Conservation (phyloP, 2,329 filamentous ascomycete species). For the Colletotrichum gigasporum region DNA sequence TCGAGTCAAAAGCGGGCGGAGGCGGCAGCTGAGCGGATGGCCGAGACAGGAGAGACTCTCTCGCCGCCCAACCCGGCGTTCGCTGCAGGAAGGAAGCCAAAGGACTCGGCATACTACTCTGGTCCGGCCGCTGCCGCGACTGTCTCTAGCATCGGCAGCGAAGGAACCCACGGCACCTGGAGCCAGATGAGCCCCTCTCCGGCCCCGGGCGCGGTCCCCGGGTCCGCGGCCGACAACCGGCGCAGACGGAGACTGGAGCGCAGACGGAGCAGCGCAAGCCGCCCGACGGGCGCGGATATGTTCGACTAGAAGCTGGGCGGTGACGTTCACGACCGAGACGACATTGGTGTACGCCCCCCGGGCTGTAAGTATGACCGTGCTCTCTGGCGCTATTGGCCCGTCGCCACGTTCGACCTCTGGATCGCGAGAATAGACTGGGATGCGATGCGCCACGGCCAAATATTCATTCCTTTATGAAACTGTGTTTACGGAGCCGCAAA, state of each 20-base stretch:
- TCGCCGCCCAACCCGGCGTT: conserved; percentile 67
- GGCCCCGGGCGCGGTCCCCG: conserved; percentile 43
- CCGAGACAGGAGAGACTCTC: conserved; percentile 52
- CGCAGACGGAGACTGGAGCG: conserved; percentile 63
- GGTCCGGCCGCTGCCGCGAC: conserved; percentile 55
- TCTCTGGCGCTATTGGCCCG: background rate
- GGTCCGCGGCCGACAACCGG: conserved; percentile 57
- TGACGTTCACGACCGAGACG: conserved; percentile 23
- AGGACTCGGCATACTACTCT: conserved; percentile 72
- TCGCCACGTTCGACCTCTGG: background rate
- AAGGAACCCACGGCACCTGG: conserved; percentile 60
- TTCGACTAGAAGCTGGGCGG: conserved; percentile 41
- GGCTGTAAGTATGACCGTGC: conserved; percentile 14
- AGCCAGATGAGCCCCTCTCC: conserved; percentile 60
- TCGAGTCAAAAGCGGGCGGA: conserved; percentile 58
- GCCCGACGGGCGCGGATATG: conserved; percentile 47
- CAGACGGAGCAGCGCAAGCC: conserved; percentile 53
- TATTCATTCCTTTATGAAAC: background rate
- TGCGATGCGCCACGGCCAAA: background rate
- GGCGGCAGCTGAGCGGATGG: conserved; percentile 54
- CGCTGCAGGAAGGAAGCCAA: conserved; percentile 58
- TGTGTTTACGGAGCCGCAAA: conserved; percentile 2
- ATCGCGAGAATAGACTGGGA: background rate
- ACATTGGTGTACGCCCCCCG: conserved; percentile 7
- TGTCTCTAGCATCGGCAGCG: conserved; percentile 57